A percentile compares a stretch with the other conserved stretches of the same genome.
Conservation (phyloP, 768 basidiomycete genomes). For the Termitomyces bulborhizus region DNA sequence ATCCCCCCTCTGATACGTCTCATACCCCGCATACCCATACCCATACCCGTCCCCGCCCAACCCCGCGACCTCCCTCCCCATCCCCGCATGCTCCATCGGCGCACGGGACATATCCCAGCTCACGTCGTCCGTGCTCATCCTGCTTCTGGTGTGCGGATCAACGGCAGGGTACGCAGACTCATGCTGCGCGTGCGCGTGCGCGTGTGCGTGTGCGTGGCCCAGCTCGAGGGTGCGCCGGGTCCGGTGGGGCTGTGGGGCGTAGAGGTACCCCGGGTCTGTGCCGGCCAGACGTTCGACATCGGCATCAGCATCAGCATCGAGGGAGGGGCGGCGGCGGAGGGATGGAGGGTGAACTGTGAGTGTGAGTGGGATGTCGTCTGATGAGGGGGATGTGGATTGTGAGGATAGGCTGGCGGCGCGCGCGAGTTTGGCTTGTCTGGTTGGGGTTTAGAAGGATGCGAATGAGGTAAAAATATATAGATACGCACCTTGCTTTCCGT, state of each 20-base stretch:
- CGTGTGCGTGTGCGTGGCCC: no score
- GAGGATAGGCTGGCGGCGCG: constrained; percentile 18
- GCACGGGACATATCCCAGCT: constrained; percentile 22
- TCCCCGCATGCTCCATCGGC: constrained; percentile 9
- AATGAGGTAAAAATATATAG: no score
- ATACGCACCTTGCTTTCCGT: constrained; percentile 58
- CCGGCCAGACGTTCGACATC: constrained; percentile 3
- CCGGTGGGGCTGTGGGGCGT: constrained; percentile 30
- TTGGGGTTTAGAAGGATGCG: not conserved
- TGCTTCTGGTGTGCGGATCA: no score
- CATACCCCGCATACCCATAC: not conserved
- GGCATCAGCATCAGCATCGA: not conserved
- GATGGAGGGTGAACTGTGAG: constrained; percentile 27
- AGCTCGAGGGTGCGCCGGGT: no score
- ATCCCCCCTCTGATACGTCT: no score
- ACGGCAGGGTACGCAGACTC: no score
- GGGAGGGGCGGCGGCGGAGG: constrained; percentile 16
- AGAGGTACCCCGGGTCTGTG: constrained; percentile 20
- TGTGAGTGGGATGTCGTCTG: constrained; percentile 31
- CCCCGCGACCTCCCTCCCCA: not conserved
- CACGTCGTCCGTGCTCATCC: constrained; percentile 23
- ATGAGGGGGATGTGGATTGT: constrained; percentile 17
- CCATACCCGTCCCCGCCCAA: not conserved
- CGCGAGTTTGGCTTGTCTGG: constrained; percentile 49
- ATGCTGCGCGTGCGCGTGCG: no score